Base-by-base conservation (phyloP, 2,329 filamentous ascomycete species). In the Magnaporthales sp. region DNA sequence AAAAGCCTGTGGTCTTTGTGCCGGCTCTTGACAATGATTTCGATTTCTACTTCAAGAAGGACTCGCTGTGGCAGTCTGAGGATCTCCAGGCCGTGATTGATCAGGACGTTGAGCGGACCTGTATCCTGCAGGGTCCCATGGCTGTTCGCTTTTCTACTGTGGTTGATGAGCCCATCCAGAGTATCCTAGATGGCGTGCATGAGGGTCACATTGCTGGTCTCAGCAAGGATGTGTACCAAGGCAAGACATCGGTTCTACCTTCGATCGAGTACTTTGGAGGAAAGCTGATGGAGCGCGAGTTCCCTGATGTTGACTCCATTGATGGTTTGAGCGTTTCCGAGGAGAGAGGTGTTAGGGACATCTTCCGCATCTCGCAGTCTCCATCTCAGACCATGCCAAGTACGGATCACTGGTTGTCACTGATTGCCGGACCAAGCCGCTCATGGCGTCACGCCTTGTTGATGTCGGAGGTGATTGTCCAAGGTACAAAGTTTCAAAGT, bases 31-130 rank as follows among this genome's bases (percentile, higher is more conserved):
- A 99, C 73, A 93, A 96, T 70, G 97, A 94, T 76, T 99, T 99
- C 71, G 95, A 99, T 76, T 97, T 96, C 80, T 99, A 92, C 83
- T 99, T 99, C 89, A 99, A 99, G 88, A 99, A 99, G 83, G 95
- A 99, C 78, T 99, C 95, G 1, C 86, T 99, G 8, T 99, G 95
- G 95, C 95, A 99, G 80, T 98, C 95, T 0, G 95, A 99, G 79
- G 95, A 99, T 74, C 84, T 99, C 11, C 94, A 96, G 74, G 95
- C 95, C 66, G 93, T 99, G 67, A 93, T 97, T 68, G 94, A 85
- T 72, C 95, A 98, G 79, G 96, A 99, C 75, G 95, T 99, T 68
- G 93, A 92, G 70, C 88, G 96, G 75, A 97, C 93, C 61, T 97
- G 93, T 81, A 97, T 99, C 75, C 83, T 99, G 51, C 95, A 99